Conservation (phyloP, 371 early-diverging fungal species). For the Mucor lusitanicus region DNA sequence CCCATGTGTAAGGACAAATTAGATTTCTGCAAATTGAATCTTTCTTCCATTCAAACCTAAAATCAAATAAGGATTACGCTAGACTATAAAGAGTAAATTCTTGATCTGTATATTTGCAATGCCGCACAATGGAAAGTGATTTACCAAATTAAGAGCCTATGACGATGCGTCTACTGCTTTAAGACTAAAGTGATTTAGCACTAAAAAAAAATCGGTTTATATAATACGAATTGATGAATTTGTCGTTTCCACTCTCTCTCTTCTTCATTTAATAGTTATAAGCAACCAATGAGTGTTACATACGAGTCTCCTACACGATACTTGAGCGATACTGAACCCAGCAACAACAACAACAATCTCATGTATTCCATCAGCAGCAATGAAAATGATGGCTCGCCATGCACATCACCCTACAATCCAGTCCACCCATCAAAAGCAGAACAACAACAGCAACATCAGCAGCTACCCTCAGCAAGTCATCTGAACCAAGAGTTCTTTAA, state of each 20-base stretch:
- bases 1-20: neutral
- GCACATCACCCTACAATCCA: neutral
- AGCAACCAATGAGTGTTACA: conserved; percentile 22
- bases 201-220: neutral
- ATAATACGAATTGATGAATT: neutral
- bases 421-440: neutral
- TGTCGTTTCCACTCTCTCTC: neutral
- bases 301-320: conserved; percentile 26
- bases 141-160: neutral
- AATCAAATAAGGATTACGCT: neutral
- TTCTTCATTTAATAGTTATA: neutral
- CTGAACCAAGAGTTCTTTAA: conserved; percentile 24
- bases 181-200: neutral
- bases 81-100: neutral
- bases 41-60: neutral
- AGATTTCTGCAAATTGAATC: neutral
- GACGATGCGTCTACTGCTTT: neutral
- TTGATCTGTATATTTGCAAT: neutral
- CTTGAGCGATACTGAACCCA: conserved; percentile 1
- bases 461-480: neutral
- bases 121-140: neutral
- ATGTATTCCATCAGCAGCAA: neutral
- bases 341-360: neutral
- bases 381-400: neutral
- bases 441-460: neutral